A percentile compares a stretch with the other conserved stretches of the same genome.
Evolutionary conservation across 495 filamentous ascomycete species (phyloP).

Genomic region (Penicillium cataractarum): DNA sequence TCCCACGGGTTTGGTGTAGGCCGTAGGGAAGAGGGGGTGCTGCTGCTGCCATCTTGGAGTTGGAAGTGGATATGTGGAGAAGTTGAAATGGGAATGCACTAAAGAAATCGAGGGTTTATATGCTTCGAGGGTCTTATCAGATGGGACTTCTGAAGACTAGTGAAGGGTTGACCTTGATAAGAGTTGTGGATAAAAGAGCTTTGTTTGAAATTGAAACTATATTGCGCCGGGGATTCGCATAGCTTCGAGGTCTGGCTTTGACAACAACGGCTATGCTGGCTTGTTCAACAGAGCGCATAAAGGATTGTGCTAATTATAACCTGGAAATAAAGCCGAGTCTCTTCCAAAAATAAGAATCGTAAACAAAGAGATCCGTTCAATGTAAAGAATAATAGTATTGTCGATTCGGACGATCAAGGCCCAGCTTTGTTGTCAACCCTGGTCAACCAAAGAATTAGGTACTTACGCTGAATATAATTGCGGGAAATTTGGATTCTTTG

Average conservation of each 20-base stretch:
- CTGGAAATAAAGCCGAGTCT: neutral
- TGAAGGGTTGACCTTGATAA: neutral
- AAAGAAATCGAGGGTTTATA: neutral
- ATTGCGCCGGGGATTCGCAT: neutral
- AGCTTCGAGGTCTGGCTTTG: neutral
- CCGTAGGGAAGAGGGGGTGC: neutral
- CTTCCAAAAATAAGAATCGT: neutral
- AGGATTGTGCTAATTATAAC: neutral
- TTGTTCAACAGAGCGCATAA: neutral
- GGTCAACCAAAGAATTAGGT: too few relatives aligned
- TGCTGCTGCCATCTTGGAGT: neutral
- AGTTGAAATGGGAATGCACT: neutral
- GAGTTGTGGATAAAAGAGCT: neutral
- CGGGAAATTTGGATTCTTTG: too few relatives aligned
- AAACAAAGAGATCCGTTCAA: too few relatives aligned
- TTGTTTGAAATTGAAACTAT: neutral
- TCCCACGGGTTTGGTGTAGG: neutral
- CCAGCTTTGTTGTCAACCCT: too few relatives aligned
- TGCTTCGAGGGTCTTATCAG: too few relatives aligned
- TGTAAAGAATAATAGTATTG: too few relatives aligned
- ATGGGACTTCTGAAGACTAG: too few relatives aligned
- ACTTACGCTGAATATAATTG: too few relatives aligned
- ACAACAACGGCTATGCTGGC: neutral
- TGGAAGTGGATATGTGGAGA: neutral
- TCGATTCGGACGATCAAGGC: too few relatives aligned